Evolutionary conservation across 352 stramenopile genomes (phyloP).

Genomic region (Globisporangium polare): DNA sequence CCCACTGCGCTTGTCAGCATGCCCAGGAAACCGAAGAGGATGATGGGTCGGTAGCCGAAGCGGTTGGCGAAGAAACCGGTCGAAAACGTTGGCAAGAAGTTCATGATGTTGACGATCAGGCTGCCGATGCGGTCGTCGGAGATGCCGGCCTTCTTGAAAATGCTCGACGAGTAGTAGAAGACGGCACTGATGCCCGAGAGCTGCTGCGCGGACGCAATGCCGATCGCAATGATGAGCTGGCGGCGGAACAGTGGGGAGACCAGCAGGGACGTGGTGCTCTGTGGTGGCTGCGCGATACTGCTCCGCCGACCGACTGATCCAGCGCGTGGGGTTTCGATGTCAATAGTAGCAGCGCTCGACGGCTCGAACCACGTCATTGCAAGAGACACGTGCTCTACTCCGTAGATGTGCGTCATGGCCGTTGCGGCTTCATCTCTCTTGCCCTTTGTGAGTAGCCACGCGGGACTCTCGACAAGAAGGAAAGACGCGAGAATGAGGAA

Average conservation of each 20-base stretch:
- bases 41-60: constrained; percentile 48
- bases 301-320: background rate
- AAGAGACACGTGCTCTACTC: constrained; percentile 24
- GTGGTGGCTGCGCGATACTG: background rate
- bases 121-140: constrained; percentile 49
- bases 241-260: constrained; percentile 16
- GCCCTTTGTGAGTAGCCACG: constrained; percentile 35
- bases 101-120: constrained; percentile 51
- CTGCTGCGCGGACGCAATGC: constrained; percentile 38
- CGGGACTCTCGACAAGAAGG: constrained; percentile 44
- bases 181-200: constrained; percentile 67
- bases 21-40: constrained; percentile 37
- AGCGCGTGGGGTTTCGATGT: background rate
- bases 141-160: constrained; percentile 60
- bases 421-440: constrained; percentile 20
- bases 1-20: constrained; percentile 50
- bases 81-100: constrained; percentile 44
- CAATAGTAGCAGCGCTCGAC: background rate
- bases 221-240: constrained; percentile 46
- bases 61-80: constrained; percentile 30
- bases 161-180: constrained; percentile 64
- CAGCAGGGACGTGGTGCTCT: constrained; percentile 8
- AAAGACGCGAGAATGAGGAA: constrained; percentile 36
- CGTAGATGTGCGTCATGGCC: constrained; percentile 29
- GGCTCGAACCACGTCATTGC: constrained; percentile 37